phyloP scores from a whole-genome alignment of 257 asterid genomes.

The Verbena officinalis region DNA sequence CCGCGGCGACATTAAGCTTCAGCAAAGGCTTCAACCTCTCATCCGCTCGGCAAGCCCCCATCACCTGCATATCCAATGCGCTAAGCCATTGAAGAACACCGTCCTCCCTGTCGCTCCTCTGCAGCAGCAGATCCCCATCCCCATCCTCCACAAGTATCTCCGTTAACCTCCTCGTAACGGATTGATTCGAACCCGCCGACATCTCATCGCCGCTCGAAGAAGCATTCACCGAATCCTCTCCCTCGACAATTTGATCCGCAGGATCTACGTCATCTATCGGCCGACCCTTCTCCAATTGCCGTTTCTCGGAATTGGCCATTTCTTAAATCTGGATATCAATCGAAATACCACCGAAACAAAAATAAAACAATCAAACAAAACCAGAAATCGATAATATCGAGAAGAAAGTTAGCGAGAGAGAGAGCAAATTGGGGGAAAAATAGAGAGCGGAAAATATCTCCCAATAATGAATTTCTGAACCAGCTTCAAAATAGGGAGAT shows the following conservation, averaged over 20 bases:
- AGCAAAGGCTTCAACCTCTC: constrained; percentile 96
- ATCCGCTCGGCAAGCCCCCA: constrained; percentile 96
- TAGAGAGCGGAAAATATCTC: constrained; percentile 16
- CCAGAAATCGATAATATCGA: constrained; percentile 22
- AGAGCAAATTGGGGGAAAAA: constrained; percentile 1
- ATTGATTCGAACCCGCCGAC: constrained; percentile 36
- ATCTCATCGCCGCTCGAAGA: constrained; percentile 36
- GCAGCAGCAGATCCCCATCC: constrained; percentile 66
- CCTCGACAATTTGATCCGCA: constrained; percentile 43
- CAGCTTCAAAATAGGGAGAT: constrained; percentile 23
- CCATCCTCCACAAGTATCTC: constrained; percentile 55
- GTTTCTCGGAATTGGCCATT: constrained; percentile 59
- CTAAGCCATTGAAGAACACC: constrained; percentile 69
- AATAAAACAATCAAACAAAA: constrained; percentile 24
- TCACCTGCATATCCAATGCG: constrained; percentile 85
- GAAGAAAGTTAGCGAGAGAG: constrained; percentile 12
- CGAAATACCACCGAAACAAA: constrained; percentile 11
- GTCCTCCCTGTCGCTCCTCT: constrained; percentile 56
- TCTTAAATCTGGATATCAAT: constrained; percentile 27
- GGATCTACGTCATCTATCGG: constrained; percentile 47
- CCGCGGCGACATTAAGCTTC: constrained; percentile 69
- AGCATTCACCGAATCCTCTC: constrained; percentile 37
- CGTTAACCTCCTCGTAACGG: constrained; percentile 54
- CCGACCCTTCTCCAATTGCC: constrained; percentile 40
- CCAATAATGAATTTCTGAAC: constrained; percentile 25